These are phyloP conservation scores for Lobulomyces angularis DNA, from an alignment of 192 early-diverging fungal species.

Conservation along the genomic window DNA sequence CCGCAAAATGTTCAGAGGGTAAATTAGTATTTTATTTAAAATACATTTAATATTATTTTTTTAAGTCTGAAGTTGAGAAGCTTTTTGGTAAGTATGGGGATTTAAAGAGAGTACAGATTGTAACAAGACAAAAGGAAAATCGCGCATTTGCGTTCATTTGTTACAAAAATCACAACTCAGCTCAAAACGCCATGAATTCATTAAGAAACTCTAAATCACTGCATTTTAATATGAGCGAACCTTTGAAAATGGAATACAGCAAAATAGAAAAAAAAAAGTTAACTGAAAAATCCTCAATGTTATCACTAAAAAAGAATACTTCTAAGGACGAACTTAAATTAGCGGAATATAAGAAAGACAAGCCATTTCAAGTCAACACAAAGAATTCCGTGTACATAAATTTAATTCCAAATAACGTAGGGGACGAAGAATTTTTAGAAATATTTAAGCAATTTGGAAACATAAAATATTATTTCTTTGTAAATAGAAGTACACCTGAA, in stretches of 20 bases:
- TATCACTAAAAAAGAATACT: too few species aligned
- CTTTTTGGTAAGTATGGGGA: constrained; percentile 16
- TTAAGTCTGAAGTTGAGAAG: constrained; percentile 21
- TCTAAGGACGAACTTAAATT: too few species aligned
- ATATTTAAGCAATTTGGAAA: too few species aligned
- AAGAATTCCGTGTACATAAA: too few species aligned
- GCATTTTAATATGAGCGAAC: constrained; percentile 24
- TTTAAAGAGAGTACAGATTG: constrained; percentile 25
- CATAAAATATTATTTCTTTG: too few species aligned
- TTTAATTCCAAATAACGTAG: too few species aligned
- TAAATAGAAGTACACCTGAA: too few species aligned
- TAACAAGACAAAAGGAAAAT: constrained; percentile 25
- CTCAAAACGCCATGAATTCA: constrained; percentile 8
- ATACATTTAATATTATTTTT: constrained; percentile 6
- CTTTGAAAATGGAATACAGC: constrained; percentile 27
- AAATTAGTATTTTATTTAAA: neutral
- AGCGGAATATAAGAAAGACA: too few species aligned
- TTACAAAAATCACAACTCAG: constrained; percentile 15
- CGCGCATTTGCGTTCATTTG: constrained; percentile 26
- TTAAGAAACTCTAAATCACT: constrained; percentile 10
- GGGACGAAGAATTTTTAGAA: too few species aligned
- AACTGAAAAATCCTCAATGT: too few species aligned
- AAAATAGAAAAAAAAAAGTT: constrained; percentile 2
- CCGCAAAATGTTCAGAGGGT: constrained; percentile 25
- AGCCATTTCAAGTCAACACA: too few species aligned